Conservation (phyloP, 2,329 filamentous ascomycete species). For the Hypomyces perniciosus region DNA sequence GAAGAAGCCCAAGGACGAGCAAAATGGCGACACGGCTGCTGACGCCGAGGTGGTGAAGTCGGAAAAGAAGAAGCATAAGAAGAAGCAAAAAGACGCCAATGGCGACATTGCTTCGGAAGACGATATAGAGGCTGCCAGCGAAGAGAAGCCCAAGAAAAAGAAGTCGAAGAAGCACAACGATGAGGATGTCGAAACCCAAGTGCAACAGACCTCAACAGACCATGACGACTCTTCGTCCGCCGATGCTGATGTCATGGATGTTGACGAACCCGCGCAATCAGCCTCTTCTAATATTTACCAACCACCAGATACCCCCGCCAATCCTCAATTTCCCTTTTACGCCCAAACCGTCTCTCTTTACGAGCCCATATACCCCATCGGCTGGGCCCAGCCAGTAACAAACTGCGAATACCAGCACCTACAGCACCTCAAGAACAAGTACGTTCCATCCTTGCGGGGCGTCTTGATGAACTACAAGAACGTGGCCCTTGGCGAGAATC, state of each 20-base stretch:
- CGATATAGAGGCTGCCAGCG: constrained; percentile 12
- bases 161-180: constrained; percentile 28
- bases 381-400: constrained; percentile 63
- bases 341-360: constrained; percentile 76
- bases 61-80: constrained; percentile 24
- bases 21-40: constrained; percentile 15
- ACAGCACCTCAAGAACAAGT: constrained; percentile 67
- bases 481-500: constrained; percentile 55
- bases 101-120: constrained; percentile 10
- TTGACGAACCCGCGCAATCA: constrained; percentile 28
- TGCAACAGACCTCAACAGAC: constrained; percentile 10
- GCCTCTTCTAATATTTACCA: constrained; percentile 30
- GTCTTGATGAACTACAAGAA: constrained; percentile 72
- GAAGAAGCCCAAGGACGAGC: constrained; percentile 27
- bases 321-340: constrained; percentile 62
- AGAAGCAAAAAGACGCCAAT: constrained; percentile 22
- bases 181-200: constrained; percentile 22
- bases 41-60: constrained; percentile 15
- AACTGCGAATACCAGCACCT: constrained; percentile 69
- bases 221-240: constrained; percentile 9
- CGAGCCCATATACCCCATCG: constrained; percentile 65
- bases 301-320: constrained; percentile 33
- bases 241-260: constrained; percentile 34
- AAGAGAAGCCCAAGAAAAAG: constrained; percentile 25
- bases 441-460: constrained; percentile 65